Evolutionary conservation across 371 early-diverging fungal genomes (phyloP).

Genomic region (Rhizopus stolonifer): DNA sequence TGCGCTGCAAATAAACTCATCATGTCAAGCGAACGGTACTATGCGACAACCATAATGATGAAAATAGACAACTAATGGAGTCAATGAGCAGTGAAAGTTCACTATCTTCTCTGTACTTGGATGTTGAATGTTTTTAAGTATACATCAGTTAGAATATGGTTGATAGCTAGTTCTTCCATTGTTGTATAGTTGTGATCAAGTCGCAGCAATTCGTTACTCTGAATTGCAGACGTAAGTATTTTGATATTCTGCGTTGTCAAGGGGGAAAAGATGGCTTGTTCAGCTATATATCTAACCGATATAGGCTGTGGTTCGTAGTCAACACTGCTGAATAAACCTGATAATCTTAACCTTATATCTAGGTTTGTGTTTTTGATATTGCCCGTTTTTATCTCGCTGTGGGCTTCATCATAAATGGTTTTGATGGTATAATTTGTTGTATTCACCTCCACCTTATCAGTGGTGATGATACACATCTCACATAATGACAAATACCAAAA

Average conservation of each 20-base stretch:
- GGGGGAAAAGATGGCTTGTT: conserved; percentile 13
- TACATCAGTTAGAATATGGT: conserved; percentile 4
- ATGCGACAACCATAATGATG: background rate
- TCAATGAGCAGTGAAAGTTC: conserved; percentile 2
- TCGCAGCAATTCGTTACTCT: conserved; percentile 3
- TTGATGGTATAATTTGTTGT: conserved; percentile 9
- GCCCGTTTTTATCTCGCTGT: conserved; percentile 8
- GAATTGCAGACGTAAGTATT: background rate
- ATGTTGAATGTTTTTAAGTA: conserved; percentile 1
- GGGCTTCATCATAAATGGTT: conserved; percentile 8
- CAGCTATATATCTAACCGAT: conserved; percentile 7
- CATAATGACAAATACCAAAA: conserved; percentile 11
- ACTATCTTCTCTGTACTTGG: conserved; percentile 2
- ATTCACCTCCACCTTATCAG: conserved; percentile 9
- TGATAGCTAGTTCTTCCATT: conserved; percentile 5
- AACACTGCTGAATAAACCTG: conserved; percentile 11
- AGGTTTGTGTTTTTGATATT: conserved; percentile 4
- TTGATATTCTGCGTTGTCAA: conserved; percentile 9
- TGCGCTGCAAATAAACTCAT: conserved; percentile 2
- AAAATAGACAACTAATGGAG: conserved; percentile 1
- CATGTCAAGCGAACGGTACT: background rate
- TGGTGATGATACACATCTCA: conserved; percentile 7
- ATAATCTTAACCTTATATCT: conserved; percentile 7
- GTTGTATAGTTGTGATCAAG: conserved; percentile 3
- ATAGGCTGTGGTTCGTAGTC: conserved; percentile 11